A percentile compares a stretch with the other conserved stretches of the same genome.
These are phyloP conservation scores for Alternaria ethzedia DNA, from an alignment of 2,329 filamentous ascomycete species.

Conservation along the genomic window DNA sequence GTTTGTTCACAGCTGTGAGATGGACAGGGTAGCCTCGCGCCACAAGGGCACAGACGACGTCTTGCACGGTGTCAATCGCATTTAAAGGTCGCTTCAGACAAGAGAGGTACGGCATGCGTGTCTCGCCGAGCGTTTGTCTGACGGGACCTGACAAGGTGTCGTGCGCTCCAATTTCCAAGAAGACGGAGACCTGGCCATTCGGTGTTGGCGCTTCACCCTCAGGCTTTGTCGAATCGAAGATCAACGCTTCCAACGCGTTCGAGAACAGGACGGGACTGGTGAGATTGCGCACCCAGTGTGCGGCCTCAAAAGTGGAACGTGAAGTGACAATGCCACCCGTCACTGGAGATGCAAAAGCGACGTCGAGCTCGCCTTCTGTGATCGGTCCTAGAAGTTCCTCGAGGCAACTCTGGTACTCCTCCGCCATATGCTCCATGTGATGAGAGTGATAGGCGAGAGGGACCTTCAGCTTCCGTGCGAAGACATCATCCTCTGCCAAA, in stretches of 20 bases:
- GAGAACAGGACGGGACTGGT: slow-evolving; percentile 25
- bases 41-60: slow-evolving; percentile 23
- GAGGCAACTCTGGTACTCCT: slow-evolving; percentile 7
- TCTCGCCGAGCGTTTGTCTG: slow-evolving; percentile 39
- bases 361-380: background rate
- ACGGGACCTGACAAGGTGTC: slow-evolving; percentile 52
- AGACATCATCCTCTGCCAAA: slow-evolving; percentile 47
- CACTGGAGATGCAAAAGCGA: slow-evolving; percentile 1
- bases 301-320: background rate
- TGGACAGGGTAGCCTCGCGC: slow-evolving; percentile 9
- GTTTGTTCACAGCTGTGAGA: slow-evolving; percentile 14
- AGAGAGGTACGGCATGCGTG: background rate
- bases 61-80: slow-evolving; percentile 10
- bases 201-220: background rate
- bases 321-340: background rate
- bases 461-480: slow-evolving; percentile 46
- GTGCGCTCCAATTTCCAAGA: slow-evolving; percentile 38
- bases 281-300: slow-evolving; percentile 31
- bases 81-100: slow-evolving; percentile 21
- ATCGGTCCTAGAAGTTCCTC: slow-evolving; percentile 10
- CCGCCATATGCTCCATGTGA: slow-evolving; percentile 12
- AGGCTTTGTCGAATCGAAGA: background rate
- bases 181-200: background rate
- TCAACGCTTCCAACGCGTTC: slow-evolving; percentile 10
- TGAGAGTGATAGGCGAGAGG: slow-evolving; percentile 55